Conservation (phyloP, 345 rosid genomes). For the Hypericum androsaemum region DNA sequence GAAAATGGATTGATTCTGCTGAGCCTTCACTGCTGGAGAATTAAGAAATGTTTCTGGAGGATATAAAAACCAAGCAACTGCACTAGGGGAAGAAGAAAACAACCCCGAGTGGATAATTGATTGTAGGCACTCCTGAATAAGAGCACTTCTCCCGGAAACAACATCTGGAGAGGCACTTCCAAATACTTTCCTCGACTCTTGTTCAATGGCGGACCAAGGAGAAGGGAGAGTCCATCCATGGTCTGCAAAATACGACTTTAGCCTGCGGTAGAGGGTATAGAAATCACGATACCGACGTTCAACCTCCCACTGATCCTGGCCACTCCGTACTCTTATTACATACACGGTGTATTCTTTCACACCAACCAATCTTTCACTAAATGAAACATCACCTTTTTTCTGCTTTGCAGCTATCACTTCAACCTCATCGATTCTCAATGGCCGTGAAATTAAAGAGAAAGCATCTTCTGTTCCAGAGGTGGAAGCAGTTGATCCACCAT, state of each 20-base stretch:
- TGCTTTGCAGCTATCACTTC: slow-evolving; percentile 89
- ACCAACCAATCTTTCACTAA: slow-evolving; percentile 92
- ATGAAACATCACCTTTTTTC: slow-evolving; percentile 82
- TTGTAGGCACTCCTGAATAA: slow-evolving; percentile 73
- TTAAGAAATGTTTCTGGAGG: slow-evolving; percentile 53
- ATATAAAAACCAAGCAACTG: slow-evolving; percentile 61
- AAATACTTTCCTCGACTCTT: slow-evolving; percentile 72
- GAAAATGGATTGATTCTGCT: slow-evolving; percentile 23
- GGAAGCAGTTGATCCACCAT: slow-evolving; percentile 72
- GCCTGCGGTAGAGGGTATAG: slow-evolving; percentile 62
- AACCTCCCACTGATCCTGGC: slow-evolving; percentile 76
- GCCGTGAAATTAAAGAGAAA: slow-evolving; percentile 25
- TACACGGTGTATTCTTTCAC: slow-evolving; percentile 88
- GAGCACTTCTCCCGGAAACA: slow-evolving; percentile 71
- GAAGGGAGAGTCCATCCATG: slow-evolving; percentile 82
- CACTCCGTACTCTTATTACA: slow-evolving; percentile 66
- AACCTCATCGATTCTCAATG: slow-evolving; percentile 54
- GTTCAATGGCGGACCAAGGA: slow-evolving; percentile 74
- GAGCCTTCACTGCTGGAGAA: slow-evolving; percentile 32
- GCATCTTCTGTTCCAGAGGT: slow-evolving; percentile 45
- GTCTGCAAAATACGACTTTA: slow-evolving; percentile 62
- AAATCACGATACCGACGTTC: slow-evolving; percentile 94
- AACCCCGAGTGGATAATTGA: slow-evolving; percentile 53
- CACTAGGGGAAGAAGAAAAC: slow-evolving; percentile 51
- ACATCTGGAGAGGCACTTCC: slow-evolving; percentile 78